Base-by-base conservation (phyloP, 2,329 filamentous ascomycete species). In the Cladorrhinum sp. region DNA sequence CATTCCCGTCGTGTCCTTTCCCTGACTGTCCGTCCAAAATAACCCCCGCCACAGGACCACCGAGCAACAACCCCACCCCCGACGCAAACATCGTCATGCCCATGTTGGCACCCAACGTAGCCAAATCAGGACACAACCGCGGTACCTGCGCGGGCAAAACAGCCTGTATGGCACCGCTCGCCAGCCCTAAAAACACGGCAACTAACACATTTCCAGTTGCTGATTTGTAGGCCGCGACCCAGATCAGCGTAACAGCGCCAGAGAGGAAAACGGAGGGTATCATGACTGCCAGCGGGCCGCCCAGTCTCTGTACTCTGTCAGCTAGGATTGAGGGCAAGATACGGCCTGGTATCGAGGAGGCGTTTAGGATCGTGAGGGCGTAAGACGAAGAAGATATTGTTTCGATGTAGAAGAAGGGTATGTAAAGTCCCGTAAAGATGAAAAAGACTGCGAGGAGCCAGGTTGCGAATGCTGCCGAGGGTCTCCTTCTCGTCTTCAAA, bases 321-420 rank as follows among this genome's bases (percentile, higher is more conserved):
- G 62, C 62, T 5, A 62, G 8, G 23, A 48, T 36, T 16, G 25
- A 24, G 6, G 62, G 62, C 5, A 60, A 16, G 16, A 62, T 22
- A 9, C 62, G 52, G n/a, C 62, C 62, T 8, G n/a, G 7, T 3
- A 53, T 29, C 1, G 18, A 53, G 24, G 24, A 22, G 38, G 59
- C 63, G 50, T 65, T 65, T 36, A 66, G 55, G 51, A 65, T 59
- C 12, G 60, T 53, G 24, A 67, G 55, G 24, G 64, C 22, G 18
- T 64, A 61, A 7, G 60, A 58, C 52, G 2, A 52, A 36, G 9
- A 25, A n/a, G 8, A 61, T 45, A 3, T 60, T 62, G 57, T 59
- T 23, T 58, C 55, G 16, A 65, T 51, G 58, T 65, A 67, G 55
- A 63, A 67, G 58, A 66, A 68, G 20, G 65, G 60, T 32, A 66